A percentile compares a stretch with the other conserved stretches of the same genome.
Conservation (phyloP, 129 eudicot genomes). For the Helianthus tuberosus region DNA sequence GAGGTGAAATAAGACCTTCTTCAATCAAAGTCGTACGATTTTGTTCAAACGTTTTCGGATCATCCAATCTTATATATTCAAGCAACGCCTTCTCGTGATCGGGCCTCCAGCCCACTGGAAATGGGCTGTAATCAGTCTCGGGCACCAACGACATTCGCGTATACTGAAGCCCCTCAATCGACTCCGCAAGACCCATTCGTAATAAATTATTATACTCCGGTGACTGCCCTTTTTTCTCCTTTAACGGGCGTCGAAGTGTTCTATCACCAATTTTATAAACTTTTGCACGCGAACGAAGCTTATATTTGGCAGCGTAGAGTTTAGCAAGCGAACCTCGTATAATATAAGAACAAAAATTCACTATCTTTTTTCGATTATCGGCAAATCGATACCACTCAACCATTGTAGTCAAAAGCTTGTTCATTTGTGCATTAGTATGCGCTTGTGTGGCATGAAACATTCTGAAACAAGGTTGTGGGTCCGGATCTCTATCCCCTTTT, state of each 20-base stretch:
- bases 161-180: slow-evolving; percentile 89
- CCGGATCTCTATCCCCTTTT: slow-evolving; percentile 95
- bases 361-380: slow-evolving; percentile 90
- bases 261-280: slow-evolving; percentile 84
- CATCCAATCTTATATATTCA: slow-evolving; percentile 76
- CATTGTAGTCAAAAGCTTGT: slow-evolving; percentile 86
- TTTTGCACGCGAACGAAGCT: slow-evolving; percentile 95
- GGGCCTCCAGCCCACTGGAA: slow-evolving; percentile 87
- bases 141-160: slow-evolving; percentile 90
- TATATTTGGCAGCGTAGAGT: slow-evolving; percentile 94
- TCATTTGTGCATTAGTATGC: slow-evolving; percentile 97
- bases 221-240: slow-evolving; percentile 68
- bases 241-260: slow-evolving; percentile 75
- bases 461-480: slow-evolving; percentile 91
- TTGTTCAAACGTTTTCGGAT: slow-evolving; percentile 64
- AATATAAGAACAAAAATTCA: slow-evolving; percentile 94
- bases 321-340: slow-evolving; percentile 94
- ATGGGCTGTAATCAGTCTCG: slow-evolving; percentile 80
- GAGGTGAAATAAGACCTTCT: slow-evolving; percentile 82
- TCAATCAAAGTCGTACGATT: slow-evolving; percentile 55
- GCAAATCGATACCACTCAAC: slow-evolving; percentile 98
- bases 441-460: slow-evolving; percentile 99
- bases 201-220: slow-evolving; percentile 76
- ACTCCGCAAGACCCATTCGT: slow-evolving; percentile 90
- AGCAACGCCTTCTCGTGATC: slow-evolving; percentile 81